Evolutionary conservation across 2,329 filamentous ascomycete genomes (phyloP).

Genomic region (Aspergillus melleus): DNA sequence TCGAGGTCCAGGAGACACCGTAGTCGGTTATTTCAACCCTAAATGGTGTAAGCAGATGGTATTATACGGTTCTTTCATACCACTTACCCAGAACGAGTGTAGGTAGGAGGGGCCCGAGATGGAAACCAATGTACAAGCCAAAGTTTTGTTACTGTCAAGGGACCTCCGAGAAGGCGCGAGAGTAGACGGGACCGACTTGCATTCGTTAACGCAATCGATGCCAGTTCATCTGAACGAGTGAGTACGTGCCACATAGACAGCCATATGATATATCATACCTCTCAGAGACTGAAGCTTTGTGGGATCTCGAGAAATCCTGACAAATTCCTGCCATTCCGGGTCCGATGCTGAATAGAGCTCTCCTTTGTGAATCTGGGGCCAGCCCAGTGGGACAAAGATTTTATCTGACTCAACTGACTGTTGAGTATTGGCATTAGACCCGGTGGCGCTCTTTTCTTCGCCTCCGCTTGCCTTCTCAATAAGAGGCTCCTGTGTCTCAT

Average conservation of each 20-base stretch:
- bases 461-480: background rate
- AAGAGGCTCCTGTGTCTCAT: slow-evolving; percentile 12
- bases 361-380: slow-evolving; percentile 38
- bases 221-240: slow-evolving; percentile 47
- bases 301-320: slow-evolving; percentile 58
- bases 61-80: background rate
- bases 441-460: background rate
- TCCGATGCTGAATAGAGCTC: slow-evolving; percentile 43
- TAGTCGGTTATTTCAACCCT: slow-evolving; percentile 31
- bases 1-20: slow-evolving; percentile 29
- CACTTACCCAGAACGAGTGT: slow-evolving; percentile 60
- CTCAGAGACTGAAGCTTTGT: slow-evolving; percentile 51
- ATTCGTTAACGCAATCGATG: slow-evolving; percentile 43
- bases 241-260: slow-evolving; percentile 4
- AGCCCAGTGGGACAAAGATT: slow-evolving; percentile 63
- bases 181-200: slow-evolving; percentile 49
- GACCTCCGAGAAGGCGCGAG: slow-evolving; percentile 47
- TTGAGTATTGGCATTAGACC: background rate
- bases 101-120: slow-evolving; percentile 58
- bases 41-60: slow-evolving; percentile 10
- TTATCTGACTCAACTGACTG: slow-evolving; percentile 45
- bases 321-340: slow-evolving; percentile 64
- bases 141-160: slow-evolving; percentile 51
- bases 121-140: slow-evolving; percentile 67
- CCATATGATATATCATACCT: slow-evolving; percentile 30